Evolutionary conservation across 345 rosid species (phyloP), one percentile per base, ranked within the genome.

Genomic region (Camelina neglecta): DNA sequence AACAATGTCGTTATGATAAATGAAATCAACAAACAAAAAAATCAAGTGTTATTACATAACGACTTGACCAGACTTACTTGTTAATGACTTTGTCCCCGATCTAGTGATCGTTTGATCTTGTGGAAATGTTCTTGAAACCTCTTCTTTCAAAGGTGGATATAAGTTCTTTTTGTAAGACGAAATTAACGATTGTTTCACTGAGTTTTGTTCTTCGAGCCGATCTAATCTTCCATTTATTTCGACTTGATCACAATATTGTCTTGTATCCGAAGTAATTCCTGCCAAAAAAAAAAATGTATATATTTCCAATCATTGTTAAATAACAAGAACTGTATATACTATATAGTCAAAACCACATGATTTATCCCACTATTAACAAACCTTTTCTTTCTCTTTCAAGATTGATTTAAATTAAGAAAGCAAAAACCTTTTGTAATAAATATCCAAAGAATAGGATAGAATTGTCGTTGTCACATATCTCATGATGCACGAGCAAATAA

Each of bases 211-310:
- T 11, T 90, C 95, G 45, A 56, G 84, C 39, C 81, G 76, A 13
- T 84, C 94, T 55, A 84, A 65, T 81, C 81, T 83, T 39, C 80
- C 82, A 51, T 83, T 79, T 11, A 75, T 58, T 29, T 89, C 95
- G 42, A 18, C 42, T 71, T 78, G 88, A 57, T 89, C 93, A 2
- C 38, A 35, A 16, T 85, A 91, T 59, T 83, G 85, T 74, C 76
- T 85, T 49, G 72, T 75, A 65, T 85, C 95, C 36, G 90, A 85
- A 76, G 80, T 75, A 36, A 93, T 83, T 60, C 98, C 98, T 93
- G 79, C 75, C 65, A 8, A 68, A 44, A 50, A 18, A 11, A 57
- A 20, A n/a, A 26, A 29, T 29, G 31, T 29, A 29, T 29, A 29
- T 21, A 44, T 7, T 7, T 8, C 12, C 4, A 59, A n/a, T 36